Evolutionary conservation across 176 grass and related monocot species (phyloP).

Genomic region (Tuctoria greenei): DNA sequence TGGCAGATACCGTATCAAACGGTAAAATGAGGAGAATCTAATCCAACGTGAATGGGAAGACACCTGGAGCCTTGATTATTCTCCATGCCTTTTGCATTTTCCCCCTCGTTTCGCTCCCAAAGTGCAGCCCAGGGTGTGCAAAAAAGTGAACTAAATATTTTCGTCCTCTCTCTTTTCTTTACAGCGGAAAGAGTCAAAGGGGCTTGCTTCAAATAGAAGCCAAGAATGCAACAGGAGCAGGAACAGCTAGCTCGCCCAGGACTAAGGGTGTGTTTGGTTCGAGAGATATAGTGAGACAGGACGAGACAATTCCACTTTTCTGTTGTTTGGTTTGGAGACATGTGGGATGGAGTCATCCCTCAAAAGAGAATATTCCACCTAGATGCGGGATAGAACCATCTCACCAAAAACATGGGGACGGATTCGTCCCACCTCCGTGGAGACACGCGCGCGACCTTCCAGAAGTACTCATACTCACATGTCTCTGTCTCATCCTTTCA

Average conservation of each 20-base stretch:
- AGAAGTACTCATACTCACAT: no score
- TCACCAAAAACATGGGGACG: no score
- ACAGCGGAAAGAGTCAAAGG: slow-evolving; percentile 25
- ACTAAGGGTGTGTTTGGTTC: no score
- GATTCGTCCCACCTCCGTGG: no score
- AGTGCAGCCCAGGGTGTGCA: background rate
- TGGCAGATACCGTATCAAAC: background rate
- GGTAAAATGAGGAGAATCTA: slow-evolving; percentile 7
- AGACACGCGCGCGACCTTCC: no score
- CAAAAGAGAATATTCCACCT: no score
- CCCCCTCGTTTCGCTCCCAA: background rate
- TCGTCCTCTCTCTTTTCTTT: slow-evolving; percentile 21
- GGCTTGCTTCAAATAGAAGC: slow-evolving; percentile 45
- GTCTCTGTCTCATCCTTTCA: no score
- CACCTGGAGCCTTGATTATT: slow-evolving; percentile 20
- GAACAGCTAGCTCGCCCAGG: background rate
- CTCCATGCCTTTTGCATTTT: background rate
- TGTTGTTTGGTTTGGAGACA: no score
- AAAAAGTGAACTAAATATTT: slow-evolving; percentile 34
- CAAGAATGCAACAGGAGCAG: slow-evolving; percentile 24
- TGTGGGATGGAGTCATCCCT: no score
- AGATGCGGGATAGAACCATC: no score
- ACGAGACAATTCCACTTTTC: no score
- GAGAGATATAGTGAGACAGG: no score
- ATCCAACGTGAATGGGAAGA: background rate